Base-by-base conservation (phyloP, 345 rosid genomes). In the Reutealis trisperma region DNA sequence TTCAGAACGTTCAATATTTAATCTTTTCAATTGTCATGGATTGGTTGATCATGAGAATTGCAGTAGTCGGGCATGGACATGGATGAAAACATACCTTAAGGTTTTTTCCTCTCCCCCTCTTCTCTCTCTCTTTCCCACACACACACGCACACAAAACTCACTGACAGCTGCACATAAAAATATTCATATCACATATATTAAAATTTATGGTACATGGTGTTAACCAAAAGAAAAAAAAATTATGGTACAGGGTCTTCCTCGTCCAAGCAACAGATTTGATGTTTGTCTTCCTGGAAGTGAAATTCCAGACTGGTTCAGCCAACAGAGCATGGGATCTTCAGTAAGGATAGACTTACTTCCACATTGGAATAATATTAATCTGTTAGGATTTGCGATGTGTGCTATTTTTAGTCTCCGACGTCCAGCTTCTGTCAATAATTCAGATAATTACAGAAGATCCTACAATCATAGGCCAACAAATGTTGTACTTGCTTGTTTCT, bases 81-180 rank as follows among this genome's bases (percentile, higher is more conserved):
- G 54, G 71, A 55, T 67, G 49, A 67, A 25, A 67, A 45, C 54
- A 22, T 67, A 15, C 55, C 34, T 67, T 45, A 22, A 67, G 67
- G 67, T 63, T n/a, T 32, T 11, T 15, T 19, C 41, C 18, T 9
- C 8, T 25, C 7, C 10, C 7, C 62, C n/a, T 21, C 11, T 21
- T 7, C 12, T 10, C 13, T 47, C 51, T 10, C 51, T 10, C 51
- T 47, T 14, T 47, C 51, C 9, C 51, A 13, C 13, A 1, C 54
- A 1, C 54, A 2, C 22, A 58, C 22, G n/a, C 27, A 58, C 25
- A n/a, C 0, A 58, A 1, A 58, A n/a, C 9, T n/a, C 61, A 58
- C 2, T 18, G 4, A 57, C 5, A 55, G 1, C 4, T 3, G 1
- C 63, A 6, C 63, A 59, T 1, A 34, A 34, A 34, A 34, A 8